Percentiles rank a stretch among this genome's conserved stretches.
Conservation (phyloP, 2,329 filamentous ascomycete genomes). For the Coniochaeta ligniaria region DNA sequence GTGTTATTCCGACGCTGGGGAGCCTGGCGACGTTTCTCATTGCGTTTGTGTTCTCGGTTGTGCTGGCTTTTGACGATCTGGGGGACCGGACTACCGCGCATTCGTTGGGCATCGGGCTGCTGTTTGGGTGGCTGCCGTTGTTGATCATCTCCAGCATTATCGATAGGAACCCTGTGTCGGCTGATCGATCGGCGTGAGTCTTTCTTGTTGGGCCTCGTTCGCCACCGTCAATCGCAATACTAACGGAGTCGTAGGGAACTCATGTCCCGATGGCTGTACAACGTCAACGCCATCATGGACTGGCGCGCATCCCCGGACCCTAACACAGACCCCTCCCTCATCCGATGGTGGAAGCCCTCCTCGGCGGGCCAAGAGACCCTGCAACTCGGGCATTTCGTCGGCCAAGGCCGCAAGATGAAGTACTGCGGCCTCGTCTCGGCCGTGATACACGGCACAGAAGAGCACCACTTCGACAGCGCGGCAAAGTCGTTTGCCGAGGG, state of each 20-base stretch:
- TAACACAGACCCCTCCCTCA: constrained; percentile 24
- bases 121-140: constrained; percentile 37
- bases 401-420: constrained; percentile 27
- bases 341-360: constrained; percentile 22
- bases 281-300: constrained; percentile 7
- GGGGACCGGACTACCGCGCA: constrained; percentile 33
- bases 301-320: not conserved
- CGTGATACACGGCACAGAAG: constrained; percentile 19
- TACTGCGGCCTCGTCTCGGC: constrained; percentile 33
- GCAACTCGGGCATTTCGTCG: constrained; percentile 25
- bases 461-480: not conserved
- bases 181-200: constrained; percentile 4
- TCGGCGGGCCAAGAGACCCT: constrained; percentile 20
- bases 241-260: constrained; percentile 4
- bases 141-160: constrained; percentile 34
- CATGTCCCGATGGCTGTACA: constrained; percentile 9
- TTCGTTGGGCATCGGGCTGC: constrained; percentile 32
- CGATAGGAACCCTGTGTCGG: constrained; percentile 33
- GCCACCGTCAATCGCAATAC: not conserved
- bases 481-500: not conserved
- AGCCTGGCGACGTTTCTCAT: constrained; percentile 33
- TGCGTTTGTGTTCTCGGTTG: constrained; percentile 18
- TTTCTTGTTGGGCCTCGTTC: not conserved
- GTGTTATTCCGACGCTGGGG: constrained; percentile 26
- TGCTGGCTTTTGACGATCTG: constrained; percentile 18